Conservation (phyloP, 2,329 filamentous ascomycete species). For the Fusarium zealandicum region DNA sequence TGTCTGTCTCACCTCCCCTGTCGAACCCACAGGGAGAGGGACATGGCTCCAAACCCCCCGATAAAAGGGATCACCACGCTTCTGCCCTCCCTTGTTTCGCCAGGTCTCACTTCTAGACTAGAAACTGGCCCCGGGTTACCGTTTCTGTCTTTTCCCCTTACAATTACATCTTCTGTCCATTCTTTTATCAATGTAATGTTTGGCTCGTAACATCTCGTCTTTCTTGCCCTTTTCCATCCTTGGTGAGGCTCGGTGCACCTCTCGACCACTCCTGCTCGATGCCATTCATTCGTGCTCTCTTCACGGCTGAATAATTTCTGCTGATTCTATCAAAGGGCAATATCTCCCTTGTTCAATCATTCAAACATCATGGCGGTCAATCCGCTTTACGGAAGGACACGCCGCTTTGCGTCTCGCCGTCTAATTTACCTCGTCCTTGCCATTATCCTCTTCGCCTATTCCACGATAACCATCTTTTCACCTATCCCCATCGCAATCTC, state of each 20-base stretch:
- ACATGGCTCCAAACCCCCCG: constrained; percentile 2
- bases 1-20: constrained; percentile 21
- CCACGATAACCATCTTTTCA: constrained; percentile 61
- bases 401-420: constrained; percentile 61
- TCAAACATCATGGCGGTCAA: constrained; percentile 42
- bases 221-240: neutral
- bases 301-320: neutral
- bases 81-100: constrained; percentile 5
- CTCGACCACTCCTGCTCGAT: constrained; percentile 7
- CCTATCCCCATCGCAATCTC: neutral
- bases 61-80: constrained; percentile 9
- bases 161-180: neutral
- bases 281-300: constrained; percentile 8
- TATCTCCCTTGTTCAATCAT: neutral
- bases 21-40: neutral
- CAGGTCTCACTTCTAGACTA: neutral
- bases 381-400: constrained; percentile 54
- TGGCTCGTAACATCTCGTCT: constrained; percentile 2
- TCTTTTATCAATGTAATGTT: constrained; percentile 19
- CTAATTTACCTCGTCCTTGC: constrained; percentile 59
- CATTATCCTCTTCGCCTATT: constrained; percentile 61
- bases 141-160: neutral
- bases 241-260: constrained; percentile 5
- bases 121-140: neutral
- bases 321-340: neutral